These are phyloP conservation scores for Entophlyctis luteolus DNA, from an alignment of 192 early-diverging fungal species.

Conservation along the genomic window DNA sequence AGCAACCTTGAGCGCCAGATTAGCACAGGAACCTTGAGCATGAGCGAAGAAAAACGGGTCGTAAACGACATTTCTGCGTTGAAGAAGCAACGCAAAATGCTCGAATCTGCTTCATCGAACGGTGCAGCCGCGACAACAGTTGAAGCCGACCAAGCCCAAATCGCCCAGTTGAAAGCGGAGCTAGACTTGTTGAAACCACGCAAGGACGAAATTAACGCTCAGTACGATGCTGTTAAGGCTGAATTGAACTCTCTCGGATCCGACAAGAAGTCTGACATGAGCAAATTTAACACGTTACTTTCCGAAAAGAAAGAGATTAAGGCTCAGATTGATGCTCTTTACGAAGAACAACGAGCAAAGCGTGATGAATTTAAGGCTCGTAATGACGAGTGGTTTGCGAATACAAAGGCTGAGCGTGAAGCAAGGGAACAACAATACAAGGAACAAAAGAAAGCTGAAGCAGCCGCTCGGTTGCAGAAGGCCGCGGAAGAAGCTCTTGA, in stretches of 20 bases:
- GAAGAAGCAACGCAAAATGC: constrained; percentile 69
- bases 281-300: constrained; percentile 62
- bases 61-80: constrained; percentile 77
- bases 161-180: constrained; percentile 52
- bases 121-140: constrained; percentile 34
- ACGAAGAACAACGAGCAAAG: constrained; percentile 61
- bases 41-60: constrained; percentile 85
- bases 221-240: constrained; percentile 66
- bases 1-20: constrained; percentile 75
- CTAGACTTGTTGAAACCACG: constrained; percentile 48
- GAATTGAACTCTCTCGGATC: constrained; percentile 65
- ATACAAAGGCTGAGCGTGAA: constrained; percentile 64
- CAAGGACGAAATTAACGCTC: constrained; percentile 52
- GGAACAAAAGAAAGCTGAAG: constrained; percentile 61
- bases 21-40: constrained; percentile 67
- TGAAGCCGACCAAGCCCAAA: constrained; percentile 62
- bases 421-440: constrained; percentile 65
- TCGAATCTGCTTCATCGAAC: constrained; percentile 48
- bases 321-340: constrained; percentile 66
- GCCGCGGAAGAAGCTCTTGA: constrained; percentile 75
- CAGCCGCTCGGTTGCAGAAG: constrained; percentile 63
- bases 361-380: constrained; percentile 66
- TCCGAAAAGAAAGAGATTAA: constrained; percentile 68
- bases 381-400: constrained; percentile 70
- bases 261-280: constrained; percentile 57